Conservation (phyloP, 352 stramenopile genomes). For the Globisporangium uncinulatum region DNA sequence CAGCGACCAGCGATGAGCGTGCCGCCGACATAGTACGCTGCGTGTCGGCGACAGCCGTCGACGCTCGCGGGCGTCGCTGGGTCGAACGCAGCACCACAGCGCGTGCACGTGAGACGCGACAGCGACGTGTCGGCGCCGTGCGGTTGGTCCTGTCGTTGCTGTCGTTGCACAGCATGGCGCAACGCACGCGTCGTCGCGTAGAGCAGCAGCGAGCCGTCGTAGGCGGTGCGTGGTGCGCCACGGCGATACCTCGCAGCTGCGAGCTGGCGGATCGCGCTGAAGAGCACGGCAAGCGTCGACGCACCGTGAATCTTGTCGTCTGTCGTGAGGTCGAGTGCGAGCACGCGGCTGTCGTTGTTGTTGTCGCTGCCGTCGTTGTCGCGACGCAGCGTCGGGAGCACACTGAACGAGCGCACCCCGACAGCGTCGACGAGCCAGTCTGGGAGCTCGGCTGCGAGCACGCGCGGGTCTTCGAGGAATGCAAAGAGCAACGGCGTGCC, state of each 20-base stretch:
- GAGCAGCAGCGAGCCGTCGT: constrained; percentile 39
- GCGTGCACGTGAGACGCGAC: constrained; percentile 21
- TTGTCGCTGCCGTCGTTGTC: not conserved
- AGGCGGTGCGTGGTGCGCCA: constrained; percentile 18
- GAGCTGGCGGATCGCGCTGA: constrained; percentile 33
- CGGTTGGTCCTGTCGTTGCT: no score
- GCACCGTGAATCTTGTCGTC: constrained; percentile 21
- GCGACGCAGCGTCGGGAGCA: constrained; percentile 25
- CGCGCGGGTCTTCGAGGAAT: constrained; percentile 28
- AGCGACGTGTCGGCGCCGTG: not conserved
- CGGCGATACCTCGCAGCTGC: constrained; percentile 19
- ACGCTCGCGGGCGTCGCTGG: constrained; percentile 19
- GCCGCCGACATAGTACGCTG: constrained; percentile 43
- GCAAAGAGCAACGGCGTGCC: constrained; percentile 43
- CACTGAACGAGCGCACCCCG: constrained; percentile 23
- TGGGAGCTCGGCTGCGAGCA: constrained; percentile 18
- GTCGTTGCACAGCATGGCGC: constrained; percentile 12
- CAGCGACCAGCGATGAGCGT: constrained; percentile 36
- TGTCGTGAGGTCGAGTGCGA: constrained; percentile 27
- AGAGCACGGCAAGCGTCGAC: constrained; percentile 29
- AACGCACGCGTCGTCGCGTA: constrained; percentile 34
- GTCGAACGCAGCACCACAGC: constrained; percentile 29
- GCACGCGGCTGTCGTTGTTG: constrained; percentile 9
- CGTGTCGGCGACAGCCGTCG: constrained; percentile 33
- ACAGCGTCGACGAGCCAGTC: constrained; percentile 31